phyloP scores from a whole-genome alignment of 495 filamentous ascomycete species.

The Neurospora terricola region DNA sequence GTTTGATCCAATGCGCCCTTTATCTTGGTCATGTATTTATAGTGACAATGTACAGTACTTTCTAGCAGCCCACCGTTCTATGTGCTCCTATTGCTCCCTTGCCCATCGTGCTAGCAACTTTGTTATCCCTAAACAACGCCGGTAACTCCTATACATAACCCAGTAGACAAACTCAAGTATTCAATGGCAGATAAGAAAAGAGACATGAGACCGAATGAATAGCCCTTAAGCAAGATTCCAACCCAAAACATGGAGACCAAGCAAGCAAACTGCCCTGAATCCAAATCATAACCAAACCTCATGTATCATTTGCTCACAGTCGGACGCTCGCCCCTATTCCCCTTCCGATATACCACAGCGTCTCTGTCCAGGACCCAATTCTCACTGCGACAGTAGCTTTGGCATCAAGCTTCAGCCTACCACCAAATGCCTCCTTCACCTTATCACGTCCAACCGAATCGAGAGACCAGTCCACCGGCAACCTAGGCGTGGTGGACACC shows the following conservation, averaged over 20 bases:
- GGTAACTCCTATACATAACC: not conserved
- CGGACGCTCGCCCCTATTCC: constrained; percentile 67
- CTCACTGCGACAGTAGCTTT: constrained; percentile 58
- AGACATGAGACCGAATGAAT: not conserved
- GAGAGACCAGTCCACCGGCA: constrained; percentile 73
- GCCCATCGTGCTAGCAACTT: not conserved
- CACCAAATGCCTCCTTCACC: constrained; percentile 74
- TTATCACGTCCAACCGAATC: constrained; percentile 74
- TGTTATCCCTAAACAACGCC: not conserved
- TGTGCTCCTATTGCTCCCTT: not conserved
- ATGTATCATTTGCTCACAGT: constrained; percentile 28
- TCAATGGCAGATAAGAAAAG: not conserved
- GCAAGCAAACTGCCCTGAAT: not conserved
- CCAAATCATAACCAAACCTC: not conserved
- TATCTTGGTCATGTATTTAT: not conserved
- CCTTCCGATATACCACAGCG: constrained; percentile 57
- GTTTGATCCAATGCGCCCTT: not conserved
- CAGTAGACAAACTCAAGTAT: not conserved
- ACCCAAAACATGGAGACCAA: not conserved
- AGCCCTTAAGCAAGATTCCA: not conserved
- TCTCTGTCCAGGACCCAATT: constrained; percentile 62
- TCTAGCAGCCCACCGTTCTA: not conserved
- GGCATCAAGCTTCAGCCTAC: constrained; percentile 68
- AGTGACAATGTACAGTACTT: not conserved
- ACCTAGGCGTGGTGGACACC: constrained; percentile 51